Percentiles rank a stretch among this genome's conserved stretches.
Evolutionary conservation across 805 yeast species (phyloP).

Genomic region (Kluyveromyces siamensis): DNA sequence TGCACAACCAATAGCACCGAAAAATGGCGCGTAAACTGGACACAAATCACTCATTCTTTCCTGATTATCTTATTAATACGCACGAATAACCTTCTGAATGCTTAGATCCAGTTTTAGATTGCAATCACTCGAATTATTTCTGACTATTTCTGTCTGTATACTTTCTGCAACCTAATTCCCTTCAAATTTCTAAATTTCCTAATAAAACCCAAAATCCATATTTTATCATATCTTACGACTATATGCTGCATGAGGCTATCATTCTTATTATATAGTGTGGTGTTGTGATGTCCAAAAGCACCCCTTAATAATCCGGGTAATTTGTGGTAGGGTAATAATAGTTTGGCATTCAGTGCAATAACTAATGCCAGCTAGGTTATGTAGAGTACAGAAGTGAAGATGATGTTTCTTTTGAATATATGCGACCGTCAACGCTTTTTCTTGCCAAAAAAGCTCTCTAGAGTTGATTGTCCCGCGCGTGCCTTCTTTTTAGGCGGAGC

Average conservation of each 20-base stretch:
- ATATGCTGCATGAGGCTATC: background rate
- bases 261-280: background rate
- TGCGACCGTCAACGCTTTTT: background rate
- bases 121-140: background rate
- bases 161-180: background rate
- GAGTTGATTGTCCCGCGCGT: slow-evolving; percentile 17
- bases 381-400: too few relatives aligned
- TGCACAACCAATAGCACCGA: slow-evolving; percentile 99
- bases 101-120: background rate
- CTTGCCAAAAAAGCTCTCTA: slow-evolving; percentile 24
- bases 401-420: too few relatives aligned
- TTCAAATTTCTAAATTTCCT: background rate
- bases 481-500: slow-evolving; percentile 12
- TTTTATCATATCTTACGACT: background rate
- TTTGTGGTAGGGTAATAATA: too few relatives aligned
- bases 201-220: background rate
- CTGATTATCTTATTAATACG: background rate
- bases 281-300: background rate
- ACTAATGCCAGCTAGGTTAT: too few relatives aligned
- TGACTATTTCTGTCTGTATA: too few relatives aligned
- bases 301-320: background rate
- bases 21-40: slow-evolving; percentile 68
- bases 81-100: background rate
- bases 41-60: slow-evolving; percentile 28
- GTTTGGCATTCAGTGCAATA: too few relatives aligned